phyloP scores from a whole-genome alignment of 1,139 yeast genomes.

The Chernovozyma sophiae-reginae region DNA sequence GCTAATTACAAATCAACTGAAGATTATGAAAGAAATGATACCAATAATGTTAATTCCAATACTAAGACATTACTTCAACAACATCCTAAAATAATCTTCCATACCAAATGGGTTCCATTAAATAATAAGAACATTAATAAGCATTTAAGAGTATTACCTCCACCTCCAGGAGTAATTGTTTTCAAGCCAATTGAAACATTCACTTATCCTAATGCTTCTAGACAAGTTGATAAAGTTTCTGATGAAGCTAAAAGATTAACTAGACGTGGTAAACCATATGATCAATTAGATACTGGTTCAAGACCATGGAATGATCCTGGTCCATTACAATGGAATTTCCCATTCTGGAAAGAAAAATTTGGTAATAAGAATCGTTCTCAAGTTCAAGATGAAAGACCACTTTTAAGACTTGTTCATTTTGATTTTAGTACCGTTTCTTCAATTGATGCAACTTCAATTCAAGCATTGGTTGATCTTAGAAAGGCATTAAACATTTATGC shows the following conservation, averaged over 20 bases:
- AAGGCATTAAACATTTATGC: constrained; percentile 72
- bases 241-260: constrained; percentile 66
- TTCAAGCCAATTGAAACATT: constrained; percentile 80
- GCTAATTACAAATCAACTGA: constrained; percentile 11
- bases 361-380: constrained; percentile 10
- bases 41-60: constrained; percentile 11
- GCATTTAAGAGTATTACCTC: constrained; percentile 57
- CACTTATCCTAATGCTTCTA: constrained; percentile 75
- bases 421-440: constrained; percentile 78
- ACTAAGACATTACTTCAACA: constrained; percentile 18
- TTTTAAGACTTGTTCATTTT: constrained; percentile 65
- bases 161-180: constrained; percentile 89
- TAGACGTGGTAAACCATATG: constrained; percentile 52
- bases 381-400: constrained; percentile 55
- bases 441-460: constrained; percentile 76
- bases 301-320: constrained; percentile 95
- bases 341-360: constrained; percentile 23
- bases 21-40: constrained; percentile 8
- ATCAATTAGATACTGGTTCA: constrained; percentile 51
- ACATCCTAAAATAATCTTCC: constrained; percentile 42
- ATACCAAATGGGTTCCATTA: constrained; percentile 80
- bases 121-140: constrained; percentile 54
- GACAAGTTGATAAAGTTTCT: constrained; percentile 64
- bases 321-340: constrained; percentile 43
- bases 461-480: constrained; percentile 70